These are phyloP conservation scores for Eucalyptus erythrocorys DNA, from an alignment of 345 rosid genomes.

Conservation along the genomic window DNA sequence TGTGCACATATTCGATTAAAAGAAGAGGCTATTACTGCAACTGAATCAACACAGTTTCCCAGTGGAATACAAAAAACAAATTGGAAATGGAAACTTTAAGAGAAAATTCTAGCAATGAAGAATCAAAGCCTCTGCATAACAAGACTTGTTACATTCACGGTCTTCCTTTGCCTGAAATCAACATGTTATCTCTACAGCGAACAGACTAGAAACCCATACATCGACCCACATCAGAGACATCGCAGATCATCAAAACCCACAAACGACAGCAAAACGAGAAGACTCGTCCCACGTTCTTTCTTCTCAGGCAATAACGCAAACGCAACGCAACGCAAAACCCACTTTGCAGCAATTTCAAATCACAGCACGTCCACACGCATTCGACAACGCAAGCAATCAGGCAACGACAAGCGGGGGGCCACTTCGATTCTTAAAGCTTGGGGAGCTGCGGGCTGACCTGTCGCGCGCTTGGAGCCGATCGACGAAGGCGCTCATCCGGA, in stretches of 20 bases:
- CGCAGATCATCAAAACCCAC: neutral
- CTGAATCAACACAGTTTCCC: neutral
- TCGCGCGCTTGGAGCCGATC: slow-evolving; percentile 2
- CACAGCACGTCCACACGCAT: neutral
- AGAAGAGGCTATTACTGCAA: neutral
- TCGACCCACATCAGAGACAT: neutral
- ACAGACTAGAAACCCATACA: neutral
- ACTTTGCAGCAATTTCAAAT: neutral
- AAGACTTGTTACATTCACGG: neutral
- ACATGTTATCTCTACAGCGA: neutral
- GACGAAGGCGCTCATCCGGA: neutral
- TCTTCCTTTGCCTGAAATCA: neutral
- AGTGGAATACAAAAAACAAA: neutral
- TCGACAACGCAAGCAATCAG: neutral
- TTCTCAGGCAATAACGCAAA: neutral
- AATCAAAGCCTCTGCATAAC: neutral
- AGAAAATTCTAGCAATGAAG: neutral
- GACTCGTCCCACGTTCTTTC: neutral
- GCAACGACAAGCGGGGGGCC: neutral
- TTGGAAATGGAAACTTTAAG: neutral
- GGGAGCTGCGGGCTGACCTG: neutral
- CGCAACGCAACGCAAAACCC: neutral
- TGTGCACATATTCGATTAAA: neutral
- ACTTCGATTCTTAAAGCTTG: neutral
- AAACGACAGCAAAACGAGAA: neutral